phyloP scores from a whole-genome alignment of 2,329 filamentous ascomycete genomes.

The Aureobasidium sp. region DNA sequence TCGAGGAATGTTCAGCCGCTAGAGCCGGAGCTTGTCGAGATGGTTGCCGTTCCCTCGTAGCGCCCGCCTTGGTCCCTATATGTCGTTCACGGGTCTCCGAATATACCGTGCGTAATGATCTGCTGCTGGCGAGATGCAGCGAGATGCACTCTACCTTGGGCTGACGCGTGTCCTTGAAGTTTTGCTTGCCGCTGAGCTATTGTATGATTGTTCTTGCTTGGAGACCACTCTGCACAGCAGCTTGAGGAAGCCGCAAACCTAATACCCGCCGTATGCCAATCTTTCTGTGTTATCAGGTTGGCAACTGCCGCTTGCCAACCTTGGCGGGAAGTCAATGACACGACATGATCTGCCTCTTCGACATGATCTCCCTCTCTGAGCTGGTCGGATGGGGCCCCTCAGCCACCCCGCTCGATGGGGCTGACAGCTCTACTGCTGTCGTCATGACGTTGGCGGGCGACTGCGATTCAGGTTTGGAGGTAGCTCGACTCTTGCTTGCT shows the following conservation, averaged over 20 bases:
- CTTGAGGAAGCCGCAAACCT: not conserved
- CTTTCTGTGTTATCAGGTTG: not conserved
- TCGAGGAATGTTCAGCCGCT: not conserved
- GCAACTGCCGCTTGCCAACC: not conserved
- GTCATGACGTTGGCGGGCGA: not conserved
- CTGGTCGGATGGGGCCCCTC: not conserved
- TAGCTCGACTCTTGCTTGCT: conserved; percentile 1
- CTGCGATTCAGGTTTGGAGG: not conserved
- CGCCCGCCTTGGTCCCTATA: not conserved
- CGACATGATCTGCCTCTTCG: conserved; percentile 1
- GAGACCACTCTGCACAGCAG: not conserved
- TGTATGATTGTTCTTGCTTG: not conserved
- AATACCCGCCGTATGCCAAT: not conserved
- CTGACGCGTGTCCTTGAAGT: not conserved
- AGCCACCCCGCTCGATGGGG: not conserved
- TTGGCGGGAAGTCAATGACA: not conserved
- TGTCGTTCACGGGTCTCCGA: conserved; percentile 1
- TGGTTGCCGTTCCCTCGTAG: not conserved
- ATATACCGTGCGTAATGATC: not conserved
- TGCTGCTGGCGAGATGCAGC: conserved; percentile 3
- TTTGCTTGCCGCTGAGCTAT: conserved; percentile 2
- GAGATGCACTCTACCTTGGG: not conserved
- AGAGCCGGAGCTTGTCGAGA: conserved; percentile 1
- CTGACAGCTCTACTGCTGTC: not conserved
- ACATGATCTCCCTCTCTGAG: not conserved